Conservation (phyloP, 2,329 filamentous ascomycete species). For the Fusarium foetens region DNA sequence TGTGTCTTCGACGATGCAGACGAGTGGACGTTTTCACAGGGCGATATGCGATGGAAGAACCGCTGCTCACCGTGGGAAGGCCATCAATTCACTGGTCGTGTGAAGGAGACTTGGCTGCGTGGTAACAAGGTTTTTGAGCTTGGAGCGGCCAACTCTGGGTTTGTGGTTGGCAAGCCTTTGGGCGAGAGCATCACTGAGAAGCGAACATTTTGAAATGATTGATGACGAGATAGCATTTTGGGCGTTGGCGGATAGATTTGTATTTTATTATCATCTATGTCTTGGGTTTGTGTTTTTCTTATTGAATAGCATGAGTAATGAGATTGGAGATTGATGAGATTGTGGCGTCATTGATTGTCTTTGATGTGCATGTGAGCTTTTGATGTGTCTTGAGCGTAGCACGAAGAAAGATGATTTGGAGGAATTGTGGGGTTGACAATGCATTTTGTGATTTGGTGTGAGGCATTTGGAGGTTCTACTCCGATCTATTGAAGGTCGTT, state of each 20-base stretch:
- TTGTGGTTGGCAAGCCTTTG: slow-evolving; percentile 59
- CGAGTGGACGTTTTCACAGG: slow-evolving; percentile 76
- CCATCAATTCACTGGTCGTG: slow-evolving; percentile 78
- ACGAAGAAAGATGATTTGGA: slow-evolving; percentile 24
- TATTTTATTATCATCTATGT: background rate
- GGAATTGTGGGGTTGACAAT: slow-evolving; percentile 28
- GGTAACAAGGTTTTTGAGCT: slow-evolving; percentile 79
- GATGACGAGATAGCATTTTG: slow-evolving; percentile 8
- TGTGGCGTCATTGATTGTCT: slow-evolving; percentile 30
- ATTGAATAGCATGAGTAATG: slow-evolving; percentile 19
- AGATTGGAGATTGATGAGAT: slow-evolving; percentile 12
- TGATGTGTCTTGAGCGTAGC: slow-evolving; percentile 5
- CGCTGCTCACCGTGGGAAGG: slow-evolving; percentile 92
- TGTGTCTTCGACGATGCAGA: slow-evolving; percentile 91
- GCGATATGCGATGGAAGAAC: slow-evolving; percentile 94
- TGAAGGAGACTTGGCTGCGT: slow-evolving; percentile 86
- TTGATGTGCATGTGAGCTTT: slow-evolving; percentile 10
- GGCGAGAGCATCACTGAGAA: slow-evolving; percentile 70
- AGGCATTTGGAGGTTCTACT: slow-evolving; percentile 15
- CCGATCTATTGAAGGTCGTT: background rate
- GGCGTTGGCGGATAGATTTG: background rate
- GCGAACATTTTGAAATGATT: slow-evolving; percentile 48
- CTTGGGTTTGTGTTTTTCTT: background rate
- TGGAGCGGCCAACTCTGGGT: slow-evolving; percentile 62
- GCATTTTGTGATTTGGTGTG: slow-evolving; percentile 18